Evolutionary conservation across 257 asterid species (phyloP).

Genomic region (Fraxinus excelsior): DNA sequence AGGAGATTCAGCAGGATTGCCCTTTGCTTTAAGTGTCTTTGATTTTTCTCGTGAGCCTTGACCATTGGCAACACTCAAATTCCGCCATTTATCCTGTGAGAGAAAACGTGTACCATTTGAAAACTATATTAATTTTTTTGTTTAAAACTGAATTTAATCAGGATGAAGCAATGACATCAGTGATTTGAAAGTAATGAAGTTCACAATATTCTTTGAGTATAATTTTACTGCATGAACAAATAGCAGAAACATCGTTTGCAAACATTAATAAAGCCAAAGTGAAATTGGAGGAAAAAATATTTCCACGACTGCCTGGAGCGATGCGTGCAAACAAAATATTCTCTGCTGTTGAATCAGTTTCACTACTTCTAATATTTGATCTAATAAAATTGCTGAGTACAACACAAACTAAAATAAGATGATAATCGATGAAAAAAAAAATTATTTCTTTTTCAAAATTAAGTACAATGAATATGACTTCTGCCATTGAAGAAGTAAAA

Average conservation of each 20-base stretch:
- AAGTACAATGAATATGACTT: background rate
- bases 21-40: slow-evolving; percentile 52
- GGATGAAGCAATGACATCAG: background rate
- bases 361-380: too few species aligned
- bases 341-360: background rate
- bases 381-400: background rate
- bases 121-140: too few species aligned
- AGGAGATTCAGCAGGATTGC: slow-evolving; percentile 45
- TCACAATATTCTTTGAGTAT: background rate
- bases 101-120: slow-evolving; percentile 14
- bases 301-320: too few species aligned
- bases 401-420: background rate
- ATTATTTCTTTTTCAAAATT: background rate
- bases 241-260: background rate
- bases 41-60: slow-evolving; percentile 65
- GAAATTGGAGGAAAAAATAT: too few species aligned
- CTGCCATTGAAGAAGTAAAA: background rate
- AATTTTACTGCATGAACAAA: background rate
- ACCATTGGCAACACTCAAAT: slow-evolving; percentile 74
- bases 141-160: background rate
- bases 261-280: background rate
- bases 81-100: slow-evolving; percentile 87
- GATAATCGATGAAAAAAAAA: too few species aligned
- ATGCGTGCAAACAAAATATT: background rate
- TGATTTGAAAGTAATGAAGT: background rate